Percentiles rank a stretch among this genome's conserved stretches.
phyloP scores from a whole-genome alignment of 495 filamentous ascomycete species.

The Xylaria telfairii region DNA sequence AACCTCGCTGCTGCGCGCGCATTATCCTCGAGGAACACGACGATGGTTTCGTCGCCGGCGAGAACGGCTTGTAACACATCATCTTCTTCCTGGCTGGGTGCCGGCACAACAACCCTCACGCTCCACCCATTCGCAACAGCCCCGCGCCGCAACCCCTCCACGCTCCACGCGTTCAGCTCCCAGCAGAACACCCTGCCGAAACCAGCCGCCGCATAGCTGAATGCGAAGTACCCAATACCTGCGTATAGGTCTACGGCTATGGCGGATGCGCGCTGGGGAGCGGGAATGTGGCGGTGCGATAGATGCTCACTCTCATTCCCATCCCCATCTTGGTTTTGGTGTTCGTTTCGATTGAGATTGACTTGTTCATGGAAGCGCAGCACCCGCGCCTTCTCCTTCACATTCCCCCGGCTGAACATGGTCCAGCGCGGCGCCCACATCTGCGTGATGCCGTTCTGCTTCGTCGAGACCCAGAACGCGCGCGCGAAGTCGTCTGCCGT shows the following conservation, averaged over 20 bases:
- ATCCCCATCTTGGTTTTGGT: not conserved
- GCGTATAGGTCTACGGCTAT: conserved; percentile 83
- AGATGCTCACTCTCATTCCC: not conserved
- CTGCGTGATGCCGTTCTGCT: conserved; percentile 82
- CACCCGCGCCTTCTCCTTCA: conserved; percentile 85
- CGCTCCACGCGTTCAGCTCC: conserved; percentile 89
- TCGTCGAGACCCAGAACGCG: conserved; percentile 77
- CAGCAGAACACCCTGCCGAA: conserved; percentile 75
- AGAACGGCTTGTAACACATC: conserved; percentile 36
- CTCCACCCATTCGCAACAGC: conserved; percentile 71
- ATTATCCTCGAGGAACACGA: conserved; percentile 80
- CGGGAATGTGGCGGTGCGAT: conserved; percentile 1
- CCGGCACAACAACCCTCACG: conserved; percentile 52
- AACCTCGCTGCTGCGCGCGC: conserved; percentile 58
- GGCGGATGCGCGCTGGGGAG: not conserved
- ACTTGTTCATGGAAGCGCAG: conserved; percentile 52
- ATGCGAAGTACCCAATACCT: conserved; percentile 92
- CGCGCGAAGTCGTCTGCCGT: conserved; percentile 56
- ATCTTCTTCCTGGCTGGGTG: conserved; percentile 27
- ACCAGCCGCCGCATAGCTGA: conserved; percentile 76
- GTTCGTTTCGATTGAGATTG: not conserved
- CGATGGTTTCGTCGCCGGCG: conserved; percentile 47
- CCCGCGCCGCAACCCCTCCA: conserved; percentile 79
- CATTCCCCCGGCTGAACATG: conserved; percentile 90
- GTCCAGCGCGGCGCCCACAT: conserved; percentile 86